These are phyloP conservation scores for Cryptosporidium ubiquitum DNA, from an alignment of 169 alveolate species.

Conservation along the genomic window DNA sequence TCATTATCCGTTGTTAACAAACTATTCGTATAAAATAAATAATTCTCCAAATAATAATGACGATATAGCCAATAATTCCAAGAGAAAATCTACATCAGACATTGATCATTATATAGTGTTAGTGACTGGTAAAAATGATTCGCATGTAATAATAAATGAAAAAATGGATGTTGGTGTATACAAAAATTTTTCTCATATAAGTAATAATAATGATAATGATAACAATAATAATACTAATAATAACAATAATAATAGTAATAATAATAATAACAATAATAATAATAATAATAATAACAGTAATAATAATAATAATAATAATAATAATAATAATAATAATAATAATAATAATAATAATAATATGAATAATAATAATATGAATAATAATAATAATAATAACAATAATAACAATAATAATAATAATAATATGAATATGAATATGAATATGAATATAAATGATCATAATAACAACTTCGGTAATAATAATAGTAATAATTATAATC, in stretches of 20 bases:
- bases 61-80: not conserved
- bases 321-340: not conserved
- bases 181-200: conserved; percentile 31
- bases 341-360: too few species aligned
- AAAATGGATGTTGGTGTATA: conserved; percentile 72
- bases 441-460: not conserved
- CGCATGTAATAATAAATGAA: conserved; percentile 44
- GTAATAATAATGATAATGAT: conserved; percentile 7
- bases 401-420: too few species aligned
- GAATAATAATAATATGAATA: not conserved
- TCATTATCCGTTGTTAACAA: conserved; percentile 64
- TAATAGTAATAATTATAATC: not conserved
- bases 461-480: too few species aligned
- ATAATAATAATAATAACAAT: not conserved
- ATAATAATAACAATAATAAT: not conserved
- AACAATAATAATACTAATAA: not conserved
- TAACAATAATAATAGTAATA: not conserved
- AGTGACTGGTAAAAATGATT: conserved; percentile 58
- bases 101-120: conserved; percentile 61
- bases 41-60: not conserved
- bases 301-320: not conserved
- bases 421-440: too few species aligned
- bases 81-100: conserved; percentile 29
- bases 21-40: conserved; percentile 19
- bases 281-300: not conserved